Percentiles rank a stretch among this genome's conserved stretches.
These are phyloP conservation scores for button mushroom (Agaricus bisporus) DNA, from an alignment of 768 basidiomycete genomes.

Conservation along the genomic window DNA sequence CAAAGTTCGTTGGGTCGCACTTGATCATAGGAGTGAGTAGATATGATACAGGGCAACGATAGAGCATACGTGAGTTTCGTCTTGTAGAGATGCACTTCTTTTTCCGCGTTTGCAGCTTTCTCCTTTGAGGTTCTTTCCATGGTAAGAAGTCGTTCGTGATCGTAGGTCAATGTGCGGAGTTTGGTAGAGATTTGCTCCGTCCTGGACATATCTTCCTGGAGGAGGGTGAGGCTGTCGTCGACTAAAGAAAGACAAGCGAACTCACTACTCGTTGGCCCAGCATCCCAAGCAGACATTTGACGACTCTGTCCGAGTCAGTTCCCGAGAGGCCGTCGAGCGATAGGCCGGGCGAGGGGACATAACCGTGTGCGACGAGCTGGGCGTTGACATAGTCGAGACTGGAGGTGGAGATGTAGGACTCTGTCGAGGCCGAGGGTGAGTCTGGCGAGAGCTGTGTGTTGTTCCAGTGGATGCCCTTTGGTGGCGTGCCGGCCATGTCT, in stretches of 20 bases:
- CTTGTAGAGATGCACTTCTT: slow-evolving; percentile 71
- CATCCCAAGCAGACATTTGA: slow-evolving; percentile 74
- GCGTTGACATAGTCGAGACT: slow-evolving; percentile 75
- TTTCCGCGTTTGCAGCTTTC: slow-evolving; percentile 63
- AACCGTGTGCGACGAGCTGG: slow-evolving; percentile 81
- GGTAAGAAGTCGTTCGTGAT: slow-evolving; percentile 66
- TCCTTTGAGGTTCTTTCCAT: slow-evolving; percentile 60
- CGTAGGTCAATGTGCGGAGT: slow-evolving; percentile 71
- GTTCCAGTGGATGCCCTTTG: slow-evolving; percentile 49
- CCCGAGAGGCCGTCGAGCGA: slow-evolving; percentile 59
- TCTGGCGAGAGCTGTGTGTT: slow-evolving; percentile 36
- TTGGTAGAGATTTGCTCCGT: slow-evolving; percentile 74
- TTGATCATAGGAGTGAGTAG: slow-evolving; percentile 18
- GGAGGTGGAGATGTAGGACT: slow-evolving; percentile 48
- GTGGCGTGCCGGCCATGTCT: slow-evolving; percentile 34
- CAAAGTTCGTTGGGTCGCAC: slow-evolving; percentile 46
- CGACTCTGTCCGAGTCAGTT: slow-evolving; percentile 46
- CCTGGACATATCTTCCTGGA: slow-evolving; percentile 66
- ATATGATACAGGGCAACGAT: background rate
- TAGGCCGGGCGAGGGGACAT: slow-evolving; percentile 55
- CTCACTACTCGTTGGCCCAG: slow-evolving; percentile 73
- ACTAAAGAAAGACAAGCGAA: background rate
- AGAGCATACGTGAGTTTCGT: slow-evolving; percentile 60
- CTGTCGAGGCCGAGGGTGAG: slow-evolving; percentile 38
- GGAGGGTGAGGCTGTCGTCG: background rate